Base-by-base conservation (phyloP, 2,329 filamentous ascomycete genomes). In the Pyrenochaeta sp. region DNA sequence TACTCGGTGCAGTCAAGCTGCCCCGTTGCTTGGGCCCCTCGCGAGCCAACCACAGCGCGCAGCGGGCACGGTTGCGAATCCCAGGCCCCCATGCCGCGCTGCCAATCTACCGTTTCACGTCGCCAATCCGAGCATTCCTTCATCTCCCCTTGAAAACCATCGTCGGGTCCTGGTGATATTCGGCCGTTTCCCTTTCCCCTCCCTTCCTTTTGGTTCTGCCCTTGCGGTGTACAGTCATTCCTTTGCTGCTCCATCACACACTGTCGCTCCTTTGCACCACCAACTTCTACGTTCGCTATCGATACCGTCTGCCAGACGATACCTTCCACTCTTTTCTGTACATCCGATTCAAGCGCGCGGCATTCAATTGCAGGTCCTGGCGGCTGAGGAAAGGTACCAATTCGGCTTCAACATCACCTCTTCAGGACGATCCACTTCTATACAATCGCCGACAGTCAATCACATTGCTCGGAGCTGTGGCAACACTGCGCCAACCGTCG, bases 111-210 rank as follows among this genome's bases (percentile, higher is more conserved):
- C 54, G 67, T 69, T 69, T 68, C 67, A 68, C 53, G 39, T 63
- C 57, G 55, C 61, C 58, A 59, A 65, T 60, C 58, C 59, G 58
- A 64, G 59, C 63, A 68, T 68, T 66, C 65, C 65, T 70, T 70
- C 67, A 70, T 68, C 59, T 68, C 63, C 62, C 55, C 46, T 42
- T 58, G 48, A 55, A 60, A 60, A 61, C 60, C 58, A 61, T 52
- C 48, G 50, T 41, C 51, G 52, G 47, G 49, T 48, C 51, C 44
- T 58, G 44, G 52, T 65, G 57, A 55, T 63, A 65, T 55, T 56
- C 56, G 47, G 55, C 58, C 48, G 46, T 50, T 53, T 56, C 45
- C 53, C 46, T 57, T 52, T 48, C 51, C 44, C 48, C 41, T 51
- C 53, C 51, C 49, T 55, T 54, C 51, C 53, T 48, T 53, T 52